Base-by-base conservation (phyloP, 2,329 filamentous ascomycete species). In the Ascochyta rabiei region DNA sequence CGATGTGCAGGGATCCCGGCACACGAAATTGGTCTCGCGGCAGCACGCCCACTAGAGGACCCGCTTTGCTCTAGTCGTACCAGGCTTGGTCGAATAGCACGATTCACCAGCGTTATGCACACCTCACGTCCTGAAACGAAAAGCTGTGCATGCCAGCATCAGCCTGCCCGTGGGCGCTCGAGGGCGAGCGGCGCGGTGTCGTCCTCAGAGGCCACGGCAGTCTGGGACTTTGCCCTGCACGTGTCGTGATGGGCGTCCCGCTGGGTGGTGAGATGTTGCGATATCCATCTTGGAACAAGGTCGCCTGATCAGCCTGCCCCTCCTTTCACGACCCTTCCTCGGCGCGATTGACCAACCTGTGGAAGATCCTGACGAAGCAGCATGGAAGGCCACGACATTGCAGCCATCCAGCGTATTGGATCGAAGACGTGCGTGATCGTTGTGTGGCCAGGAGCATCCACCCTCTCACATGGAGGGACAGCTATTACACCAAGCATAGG, bases 1-100 rank as follows among this genome's bases (percentile, higher is more conserved):
- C 60, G 60, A 55, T 64, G 66, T 61, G 66, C 69, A 70, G 63
- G 68, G 69, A 64, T 64, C 54, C 51, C 39, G 48, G 57, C 60
- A 65, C 51, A 52, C 65, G 70, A 72, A 70, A 74, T 75, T 72
- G 63, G 64, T 60, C 52, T 60, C 49, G 62, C 63, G 66, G 70
- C 63, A 64, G 65, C 46, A 67, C 61, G 64, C 60, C 63, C 69
- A 64, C 61, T 67, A 61, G 51, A 62, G 67, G 68, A 62, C 64
- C 68, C 70, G 69, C 64, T 62, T 56, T 46, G 57, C 56, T 60
- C 52, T 56, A 61, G 56, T 55, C 39, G 64, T 54, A 58, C 54
- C 64, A 68, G 62, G 51, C 62, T 31, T 55, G 52, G 67, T 61
- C 63, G 64, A 67, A 67, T 59, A 59, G 60, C 61, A 62, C 59